Evolutionary conservation across 306 rosid species (phyloP).

Genomic region (Crotalaria pallida): DNA sequence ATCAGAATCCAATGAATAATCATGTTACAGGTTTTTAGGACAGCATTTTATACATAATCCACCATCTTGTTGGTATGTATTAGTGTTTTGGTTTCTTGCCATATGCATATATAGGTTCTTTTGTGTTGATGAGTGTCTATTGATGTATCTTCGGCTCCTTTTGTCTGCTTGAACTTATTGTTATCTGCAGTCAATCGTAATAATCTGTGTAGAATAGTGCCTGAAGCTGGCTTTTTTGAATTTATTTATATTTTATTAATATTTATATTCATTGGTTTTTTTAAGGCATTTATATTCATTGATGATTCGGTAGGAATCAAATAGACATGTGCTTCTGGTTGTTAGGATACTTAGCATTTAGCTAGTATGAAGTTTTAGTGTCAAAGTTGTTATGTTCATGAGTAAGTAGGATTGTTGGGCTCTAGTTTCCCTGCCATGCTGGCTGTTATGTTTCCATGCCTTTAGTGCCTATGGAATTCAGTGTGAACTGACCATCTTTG

Average conservation of each 20-base stretch:
- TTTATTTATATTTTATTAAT: slow-evolving; percentile 9
- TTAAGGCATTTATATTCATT: too few relatives aligned
- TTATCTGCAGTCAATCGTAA: neutral
- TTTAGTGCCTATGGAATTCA: neutral
- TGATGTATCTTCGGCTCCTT: neutral
- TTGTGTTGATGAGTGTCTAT: too few relatives aligned
- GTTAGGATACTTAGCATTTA: neutral
- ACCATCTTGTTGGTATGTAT: too few relatives aligned
- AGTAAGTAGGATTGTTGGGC: neutral
- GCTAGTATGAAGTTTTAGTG: neutral
- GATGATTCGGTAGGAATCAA: neutral
- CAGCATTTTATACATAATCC: too few relatives aligned
- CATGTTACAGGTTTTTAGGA: too few relatives aligned
- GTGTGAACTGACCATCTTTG: neutral
- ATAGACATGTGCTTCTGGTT: neutral
- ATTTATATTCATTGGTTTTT: too few relatives aligned
- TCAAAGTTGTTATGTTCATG: neutral
- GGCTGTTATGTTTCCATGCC: neutral
- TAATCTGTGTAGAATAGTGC: neutral
- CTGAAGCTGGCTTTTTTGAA: neutral
- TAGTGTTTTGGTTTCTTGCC: too few relatives aligned
- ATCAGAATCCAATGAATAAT: too few relatives aligned
- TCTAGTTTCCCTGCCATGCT: neutral
- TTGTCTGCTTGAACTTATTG: neutral
- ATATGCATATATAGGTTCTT: too few relatives aligned